Percentiles rank a stretch among this genome's conserved stretches.
Conservation (phyloP, 2,329 filamentous ascomycete species). For the Dactylellina leptospora region DNA sequence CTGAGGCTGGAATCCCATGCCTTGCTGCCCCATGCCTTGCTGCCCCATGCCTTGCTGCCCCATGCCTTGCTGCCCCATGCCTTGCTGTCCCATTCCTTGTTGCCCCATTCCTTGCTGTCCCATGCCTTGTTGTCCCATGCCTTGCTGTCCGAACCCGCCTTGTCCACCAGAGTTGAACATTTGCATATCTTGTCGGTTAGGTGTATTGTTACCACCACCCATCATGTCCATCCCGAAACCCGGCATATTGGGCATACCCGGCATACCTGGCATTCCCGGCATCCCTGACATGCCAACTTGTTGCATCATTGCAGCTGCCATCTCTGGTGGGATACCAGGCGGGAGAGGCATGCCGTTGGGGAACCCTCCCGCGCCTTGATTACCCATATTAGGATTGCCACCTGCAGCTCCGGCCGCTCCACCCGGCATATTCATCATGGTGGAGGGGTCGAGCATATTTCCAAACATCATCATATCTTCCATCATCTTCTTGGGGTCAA, state of each 20-base stretch:
- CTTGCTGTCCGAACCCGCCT: constrained; percentile 43
- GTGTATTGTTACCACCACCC: constrained; percentile 47
- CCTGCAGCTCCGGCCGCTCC: constrained; percentile 8
- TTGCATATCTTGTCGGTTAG: constrained; percentile 50
- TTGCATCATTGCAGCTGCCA: constrained; percentile 52
- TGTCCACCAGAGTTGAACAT: constrained; percentile 46
- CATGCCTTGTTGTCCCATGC: constrained; percentile 47
- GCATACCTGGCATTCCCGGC: constrained; percentile 54
- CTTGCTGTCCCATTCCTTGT: constrained; percentile 38
- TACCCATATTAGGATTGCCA: constrained; percentile 29
- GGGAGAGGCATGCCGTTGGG: constrained; percentile 49
- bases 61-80: constrained; percentile 45
- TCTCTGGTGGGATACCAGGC: constrained; percentile 53
- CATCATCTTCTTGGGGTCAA: constrained; percentile 77
- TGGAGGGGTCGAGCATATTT: constrained; percentile 54
- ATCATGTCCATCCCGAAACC: constrained; percentile 53
- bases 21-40: constrained; percentile 40
- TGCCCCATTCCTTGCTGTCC: constrained; percentile 43
- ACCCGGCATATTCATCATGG: constrained; percentile 36
- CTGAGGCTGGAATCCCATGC: constrained; percentile 37
- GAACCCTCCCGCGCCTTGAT: constrained; percentile 22
- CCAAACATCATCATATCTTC: constrained; percentile 58
- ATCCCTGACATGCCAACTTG: constrained; percentile 54
- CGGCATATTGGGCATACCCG: constrained; percentile 48
- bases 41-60: too few relatives aligned